Percentiles rank a stretch among this genome's conserved stretches.
Conservation (phyloP, 2,329 filamentous ascomycete species). For the Didymella sp. region DNA sequence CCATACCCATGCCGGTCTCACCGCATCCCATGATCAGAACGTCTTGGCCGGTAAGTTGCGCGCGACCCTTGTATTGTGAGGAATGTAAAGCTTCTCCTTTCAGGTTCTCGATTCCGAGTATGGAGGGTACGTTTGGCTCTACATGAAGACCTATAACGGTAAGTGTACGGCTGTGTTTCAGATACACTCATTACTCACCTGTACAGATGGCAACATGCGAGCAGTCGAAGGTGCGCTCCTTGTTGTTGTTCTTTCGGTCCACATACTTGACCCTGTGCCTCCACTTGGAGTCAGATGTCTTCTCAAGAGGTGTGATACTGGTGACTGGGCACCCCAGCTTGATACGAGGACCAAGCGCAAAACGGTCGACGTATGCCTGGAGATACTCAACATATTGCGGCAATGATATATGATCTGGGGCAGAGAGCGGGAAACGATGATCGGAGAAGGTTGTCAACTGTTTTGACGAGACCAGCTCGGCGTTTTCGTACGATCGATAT, state of each 20-base stretch:
- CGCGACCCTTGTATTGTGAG: constrained; percentile 38
- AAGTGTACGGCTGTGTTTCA: not conserved
- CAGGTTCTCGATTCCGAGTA: constrained; percentile 40
- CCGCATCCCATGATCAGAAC: constrained; percentile 43
- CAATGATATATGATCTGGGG: constrained; percentile 46
- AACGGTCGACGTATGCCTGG: constrained; percentile 37
- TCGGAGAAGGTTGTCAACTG: constrained; percentile 61
- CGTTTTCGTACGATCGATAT: constrained; percentile 58
- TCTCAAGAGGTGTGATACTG: constrained; percentile 29
- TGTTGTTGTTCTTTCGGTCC: constrained; percentile 20
- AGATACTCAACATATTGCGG: constrained; percentile 45
- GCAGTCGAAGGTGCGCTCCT: constrained; percentile 35
- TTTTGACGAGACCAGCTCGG: constrained; percentile 60
- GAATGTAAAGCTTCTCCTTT: constrained; percentile 40
- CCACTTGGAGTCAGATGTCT: constrained; percentile 29
- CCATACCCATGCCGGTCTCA: constrained; percentile 44
- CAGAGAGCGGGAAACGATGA: constrained; percentile 53
- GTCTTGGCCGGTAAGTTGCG: constrained; percentile 37
- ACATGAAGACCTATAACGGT: constrained; percentile 32
- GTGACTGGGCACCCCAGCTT: constrained; percentile 38
- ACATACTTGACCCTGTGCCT: constrained; percentile 40
- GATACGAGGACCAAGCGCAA: constrained; percentile 33
- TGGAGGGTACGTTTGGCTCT: constrained; percentile 38
- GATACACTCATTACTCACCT: not conserved
- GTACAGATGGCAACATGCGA: constrained; percentile 43